A percentile compares a stretch with the other conserved stretches of the same genome.
phyloP scores from a whole-genome alignment of 306 rosid genomes.

The Lathyrus aphaca region DNA sequence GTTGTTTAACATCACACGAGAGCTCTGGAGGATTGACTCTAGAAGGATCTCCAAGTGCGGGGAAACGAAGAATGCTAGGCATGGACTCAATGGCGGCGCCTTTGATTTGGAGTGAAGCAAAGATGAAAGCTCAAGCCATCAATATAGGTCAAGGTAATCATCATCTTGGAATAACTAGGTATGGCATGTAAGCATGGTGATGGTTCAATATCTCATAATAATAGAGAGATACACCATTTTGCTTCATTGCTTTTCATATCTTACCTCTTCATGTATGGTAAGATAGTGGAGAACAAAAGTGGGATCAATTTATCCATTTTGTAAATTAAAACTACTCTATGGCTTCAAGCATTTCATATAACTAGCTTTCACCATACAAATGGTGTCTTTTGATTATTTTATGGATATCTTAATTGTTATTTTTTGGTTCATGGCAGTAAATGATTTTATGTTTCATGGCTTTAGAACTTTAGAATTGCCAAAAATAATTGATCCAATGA shows the following conservation, averaged over 20 bases:
- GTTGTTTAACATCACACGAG: slow-evolving; percentile 92
- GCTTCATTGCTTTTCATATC: slow-evolving; percentile 39
- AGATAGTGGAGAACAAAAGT: slow-evolving; percentile 46
- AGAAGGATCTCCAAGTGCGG: slow-evolving; percentile 72
- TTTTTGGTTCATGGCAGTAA: too few relatives aligned
- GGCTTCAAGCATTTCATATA: slow-evolving; percentile 44
- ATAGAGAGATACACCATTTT: slow-evolving; percentile 31
- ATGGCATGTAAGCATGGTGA: slow-evolving; percentile 63
- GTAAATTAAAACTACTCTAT: slow-evolving; percentile 53
- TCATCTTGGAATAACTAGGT: slow-evolving; percentile 62
- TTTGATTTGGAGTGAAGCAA: slow-evolving; percentile 77
- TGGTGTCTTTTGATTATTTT: not conserved
- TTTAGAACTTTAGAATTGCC: too few relatives aligned
- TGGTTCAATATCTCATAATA: slow-evolving; percentile 37
- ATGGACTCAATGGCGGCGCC: slow-evolving; percentile 65
- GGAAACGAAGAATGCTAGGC: slow-evolving; percentile 61
- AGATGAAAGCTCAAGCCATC: slow-evolving; percentile 70
- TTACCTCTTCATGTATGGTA: slow-evolving; percentile 37
- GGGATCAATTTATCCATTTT: slow-evolving; percentile 49
- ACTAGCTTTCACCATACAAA: slow-evolving; percentile 36
- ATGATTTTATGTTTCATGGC: too few relatives aligned
- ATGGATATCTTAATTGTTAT: too few relatives aligned
- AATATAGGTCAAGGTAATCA: slow-evolving; percentile 63
- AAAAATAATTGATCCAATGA: too few relatives aligned
- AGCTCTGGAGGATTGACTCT: slow-evolving; percentile 74